Conservation (phyloP, 306 rosid species). For the Quillaja saponaria region DNA sequence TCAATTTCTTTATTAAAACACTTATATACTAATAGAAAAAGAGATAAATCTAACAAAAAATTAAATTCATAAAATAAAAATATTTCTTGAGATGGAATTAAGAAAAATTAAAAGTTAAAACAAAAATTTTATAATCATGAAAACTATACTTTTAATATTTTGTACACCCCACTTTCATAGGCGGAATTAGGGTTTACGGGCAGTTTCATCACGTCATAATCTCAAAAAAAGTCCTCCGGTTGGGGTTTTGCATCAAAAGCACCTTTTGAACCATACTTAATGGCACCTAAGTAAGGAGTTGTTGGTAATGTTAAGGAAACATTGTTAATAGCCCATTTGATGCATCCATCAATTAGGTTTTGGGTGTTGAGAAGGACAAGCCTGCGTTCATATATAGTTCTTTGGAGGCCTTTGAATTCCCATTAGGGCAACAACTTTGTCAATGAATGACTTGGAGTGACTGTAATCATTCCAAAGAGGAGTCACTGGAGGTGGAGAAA, state of each 20-base stretch:
- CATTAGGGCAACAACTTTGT: conserved; percentile 49
- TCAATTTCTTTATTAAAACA: too few relatives aligned
- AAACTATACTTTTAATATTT: too few relatives aligned
- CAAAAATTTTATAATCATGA: too few relatives aligned
- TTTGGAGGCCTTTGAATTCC: conserved; percentile 65
- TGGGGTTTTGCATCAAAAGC: conserved; percentile 42
- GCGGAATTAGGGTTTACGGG: conserved; percentile 45
- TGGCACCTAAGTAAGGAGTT: conserved; percentile 68
- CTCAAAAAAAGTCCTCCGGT: conserved; percentile 37
- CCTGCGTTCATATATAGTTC: conserved; percentile 35
- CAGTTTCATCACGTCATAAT: conserved; percentile 48
- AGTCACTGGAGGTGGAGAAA: conserved; percentile 59
- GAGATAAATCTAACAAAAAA: too few relatives aligned
- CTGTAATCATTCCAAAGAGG: conserved; percentile 64
- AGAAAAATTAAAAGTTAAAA: too few relatives aligned
- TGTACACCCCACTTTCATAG: conserved; percentile 42
- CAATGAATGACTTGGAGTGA: conserved; percentile 62
- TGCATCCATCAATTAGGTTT: conserved; percentile 49
- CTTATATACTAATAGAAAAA: too few relatives aligned
- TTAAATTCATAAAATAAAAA: too few relatives aligned
- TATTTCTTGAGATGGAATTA: too few relatives aligned
- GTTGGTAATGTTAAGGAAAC: conserved; percentile 59
- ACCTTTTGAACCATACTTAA: conserved; percentile 33
- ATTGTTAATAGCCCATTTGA: conserved; percentile 70
- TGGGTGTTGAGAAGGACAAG: conserved; percentile 79